Evolutionary conservation across 108 stramenopile species (phyloP).

Genomic region (Conticribra weissflogii): DNA sequence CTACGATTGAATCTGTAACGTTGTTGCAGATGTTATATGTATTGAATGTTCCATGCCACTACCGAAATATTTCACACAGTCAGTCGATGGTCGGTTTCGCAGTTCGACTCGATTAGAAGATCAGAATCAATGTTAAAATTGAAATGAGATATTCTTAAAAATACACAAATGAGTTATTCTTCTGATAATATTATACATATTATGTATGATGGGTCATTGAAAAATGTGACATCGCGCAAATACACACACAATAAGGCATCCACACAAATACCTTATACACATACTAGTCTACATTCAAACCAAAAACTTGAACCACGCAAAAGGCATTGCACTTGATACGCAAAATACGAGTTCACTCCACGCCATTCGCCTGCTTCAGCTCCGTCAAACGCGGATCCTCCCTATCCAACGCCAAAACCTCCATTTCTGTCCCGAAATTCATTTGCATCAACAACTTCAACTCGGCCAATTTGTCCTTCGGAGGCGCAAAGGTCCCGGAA

Average conservation of each 20-base stretch:
- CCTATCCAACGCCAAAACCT: constrained; percentile 27
- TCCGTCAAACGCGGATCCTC: constrained; percentile 22
- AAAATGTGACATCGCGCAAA: too few relatives aligned
- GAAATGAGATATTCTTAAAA: background rate
- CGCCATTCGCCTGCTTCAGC: background rate
- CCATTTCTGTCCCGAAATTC: constrained; percentile 22
- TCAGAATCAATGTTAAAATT: background rate
- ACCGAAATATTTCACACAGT: too few relatives aligned
- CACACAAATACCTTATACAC: too few relatives aligned
- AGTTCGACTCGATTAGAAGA: too few relatives aligned
- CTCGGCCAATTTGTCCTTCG: constrained; percentile 17
- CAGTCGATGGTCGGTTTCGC: too few relatives aligned
- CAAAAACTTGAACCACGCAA: too few relatives aligned
- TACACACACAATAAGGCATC: too few relatives aligned
- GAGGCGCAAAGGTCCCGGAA: constrained; percentile 35
- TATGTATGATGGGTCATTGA: too few relatives aligned
- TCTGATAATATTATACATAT: background rate
- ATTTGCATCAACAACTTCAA: constrained; percentile 21
- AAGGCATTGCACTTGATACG: background rate
- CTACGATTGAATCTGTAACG: too few relatives aligned
- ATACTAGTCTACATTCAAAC: background rate
- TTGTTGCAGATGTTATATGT: too few relatives aligned
- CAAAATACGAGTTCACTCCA: background rate
- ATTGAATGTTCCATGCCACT: too few relatives aligned
- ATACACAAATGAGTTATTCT: background rate